Evolutionary conservation across 1,139 yeast species (phyloP).

Genomic region (Saccharomyces hybrid): DNA sequence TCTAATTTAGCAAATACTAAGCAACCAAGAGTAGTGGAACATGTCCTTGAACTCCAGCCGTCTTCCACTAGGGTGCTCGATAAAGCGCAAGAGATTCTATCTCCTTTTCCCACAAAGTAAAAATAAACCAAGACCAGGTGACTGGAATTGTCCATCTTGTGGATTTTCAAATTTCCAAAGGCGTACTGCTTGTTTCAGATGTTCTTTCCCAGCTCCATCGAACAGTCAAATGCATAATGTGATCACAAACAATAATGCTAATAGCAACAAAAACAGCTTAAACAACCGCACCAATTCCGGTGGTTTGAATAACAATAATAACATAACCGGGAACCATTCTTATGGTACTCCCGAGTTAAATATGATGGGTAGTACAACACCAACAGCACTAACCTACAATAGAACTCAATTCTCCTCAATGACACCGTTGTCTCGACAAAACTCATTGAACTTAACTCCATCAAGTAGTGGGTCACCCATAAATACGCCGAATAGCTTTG

Average conservation of each 20-base stretch:
- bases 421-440: background rate
- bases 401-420: background rate
- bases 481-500: background rate
- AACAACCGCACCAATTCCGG: background rate
- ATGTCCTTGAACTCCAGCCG: constrained; percentile 77
- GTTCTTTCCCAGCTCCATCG: constrained; percentile 79
- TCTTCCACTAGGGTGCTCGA: constrained; percentile 72
- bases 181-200: constrained; percentile 88
- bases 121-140: constrained; percentile 92
- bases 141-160: constrained; percentile 95
- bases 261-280: constrained; percentile 8
- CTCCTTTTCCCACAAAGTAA: constrained; percentile 87
- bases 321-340: background rate
- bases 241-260: constrained; percentile 10
- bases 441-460: background rate
- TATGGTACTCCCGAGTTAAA: background rate
- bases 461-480: background rate
- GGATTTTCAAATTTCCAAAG: constrained; percentile 93
- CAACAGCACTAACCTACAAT: background rate
- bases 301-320: background rate
- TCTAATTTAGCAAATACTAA: constrained; percentile 31
- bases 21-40: constrained; percentile 48
- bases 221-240: constrained; percentile 37
- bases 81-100: constrained; percentile 68
- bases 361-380: background rate